A percentile compares a stretch with the other conserved stretches of the same genome.
Conservation (phyloP, 2,329 filamentous ascomycete species). For the Fusarium sterilihyphosum region DNA sequence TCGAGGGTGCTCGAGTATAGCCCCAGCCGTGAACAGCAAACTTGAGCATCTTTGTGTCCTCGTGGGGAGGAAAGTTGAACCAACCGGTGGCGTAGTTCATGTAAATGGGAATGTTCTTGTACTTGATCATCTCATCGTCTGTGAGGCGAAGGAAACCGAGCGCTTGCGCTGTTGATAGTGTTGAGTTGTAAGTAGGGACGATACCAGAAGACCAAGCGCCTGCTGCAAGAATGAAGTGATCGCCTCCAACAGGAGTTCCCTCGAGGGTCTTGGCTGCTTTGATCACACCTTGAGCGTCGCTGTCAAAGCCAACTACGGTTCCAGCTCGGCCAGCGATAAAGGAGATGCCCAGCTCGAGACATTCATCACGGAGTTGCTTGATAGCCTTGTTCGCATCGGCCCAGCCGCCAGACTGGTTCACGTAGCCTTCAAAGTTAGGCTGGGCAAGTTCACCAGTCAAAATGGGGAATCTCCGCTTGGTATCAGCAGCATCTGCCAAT, state of each 20-base stretch:
- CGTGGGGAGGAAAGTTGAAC: conserved; percentile 38
- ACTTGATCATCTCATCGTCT: conserved; percentile 22
- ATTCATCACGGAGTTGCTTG: conserved; percentile 24
- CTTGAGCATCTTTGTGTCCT: conserved; percentile 30
- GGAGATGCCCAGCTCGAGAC: conserved; percentile 23
- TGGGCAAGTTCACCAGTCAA: conserved; percentile 16
- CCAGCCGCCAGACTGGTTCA: conserved; percentile 27
- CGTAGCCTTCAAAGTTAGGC: conserved; percentile 25
- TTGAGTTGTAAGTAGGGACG: conserved; percentile 22
- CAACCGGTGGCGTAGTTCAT: conserved; percentile 34
- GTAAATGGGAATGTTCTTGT: conserved; percentile 30
- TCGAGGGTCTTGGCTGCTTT: neutral
- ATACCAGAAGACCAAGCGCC: conserved; percentile 23
- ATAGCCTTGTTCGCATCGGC: conserved; percentile 33
- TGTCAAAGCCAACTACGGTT: conserved; percentile 16
- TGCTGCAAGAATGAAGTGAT: conserved; percentile 27
- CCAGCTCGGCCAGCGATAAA: conserved; percentile 26
- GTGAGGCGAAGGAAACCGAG: conserved; percentile 28
- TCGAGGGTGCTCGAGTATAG: conserved; percentile 15
- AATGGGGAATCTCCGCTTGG: neutral
- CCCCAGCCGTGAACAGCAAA: conserved; percentile 35
- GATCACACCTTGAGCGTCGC: neutral
- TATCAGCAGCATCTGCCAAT: neutral
- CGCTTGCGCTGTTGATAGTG: conserved; percentile 24
- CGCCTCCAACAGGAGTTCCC: neutral